Evolutionary conservation across 352 stramenopile species (phyloP).

Genomic region (Globisporangium polare): DNA sequence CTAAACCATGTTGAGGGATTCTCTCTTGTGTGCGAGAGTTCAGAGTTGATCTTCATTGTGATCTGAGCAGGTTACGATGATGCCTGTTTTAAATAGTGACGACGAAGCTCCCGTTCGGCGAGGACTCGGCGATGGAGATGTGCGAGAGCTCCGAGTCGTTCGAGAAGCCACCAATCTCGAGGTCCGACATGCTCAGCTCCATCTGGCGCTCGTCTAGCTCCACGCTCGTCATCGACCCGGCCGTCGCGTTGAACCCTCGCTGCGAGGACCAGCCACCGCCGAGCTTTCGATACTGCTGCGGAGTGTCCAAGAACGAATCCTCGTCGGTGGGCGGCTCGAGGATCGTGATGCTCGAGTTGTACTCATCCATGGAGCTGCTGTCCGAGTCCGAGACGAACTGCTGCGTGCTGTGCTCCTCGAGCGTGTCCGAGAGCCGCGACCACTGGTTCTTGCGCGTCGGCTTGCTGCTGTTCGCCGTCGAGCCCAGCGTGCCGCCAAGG

Average conservation of each 20-base stretch:
- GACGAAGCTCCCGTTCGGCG: constrained; percentile 50
- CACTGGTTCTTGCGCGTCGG: constrained; percentile 15
- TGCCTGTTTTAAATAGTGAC: constrained; percentile 48
- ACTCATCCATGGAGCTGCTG: constrained; percentile 40
- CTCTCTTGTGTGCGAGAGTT: background rate
- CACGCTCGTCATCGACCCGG: background rate
- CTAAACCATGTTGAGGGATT: background rate
- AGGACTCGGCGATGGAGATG: constrained; percentile 39
- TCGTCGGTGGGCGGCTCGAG: constrained; percentile 22
- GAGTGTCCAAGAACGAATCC: constrained; percentile 16
- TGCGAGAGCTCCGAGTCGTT: constrained; percentile 2
- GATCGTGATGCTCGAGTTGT: constrained; percentile 37
- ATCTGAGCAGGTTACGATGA: background rate
- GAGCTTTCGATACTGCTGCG: constrained; percentile 22
- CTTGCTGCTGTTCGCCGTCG: background rate
- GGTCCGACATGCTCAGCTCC: constrained; percentile 18
- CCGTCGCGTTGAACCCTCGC: background rate
- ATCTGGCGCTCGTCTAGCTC: background rate
- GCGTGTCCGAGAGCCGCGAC: constrained; percentile 21
- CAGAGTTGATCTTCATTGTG: no score
- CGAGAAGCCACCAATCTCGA: constrained; percentile 16
- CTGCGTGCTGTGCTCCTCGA: constrained; percentile 39
- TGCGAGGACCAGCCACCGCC: background rate
- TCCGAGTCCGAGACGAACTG: constrained; percentile 38
- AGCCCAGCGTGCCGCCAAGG: constrained; percentile 16